Conservation (phyloP, 257 asterid species). For the Petunia secreta region DNA sequence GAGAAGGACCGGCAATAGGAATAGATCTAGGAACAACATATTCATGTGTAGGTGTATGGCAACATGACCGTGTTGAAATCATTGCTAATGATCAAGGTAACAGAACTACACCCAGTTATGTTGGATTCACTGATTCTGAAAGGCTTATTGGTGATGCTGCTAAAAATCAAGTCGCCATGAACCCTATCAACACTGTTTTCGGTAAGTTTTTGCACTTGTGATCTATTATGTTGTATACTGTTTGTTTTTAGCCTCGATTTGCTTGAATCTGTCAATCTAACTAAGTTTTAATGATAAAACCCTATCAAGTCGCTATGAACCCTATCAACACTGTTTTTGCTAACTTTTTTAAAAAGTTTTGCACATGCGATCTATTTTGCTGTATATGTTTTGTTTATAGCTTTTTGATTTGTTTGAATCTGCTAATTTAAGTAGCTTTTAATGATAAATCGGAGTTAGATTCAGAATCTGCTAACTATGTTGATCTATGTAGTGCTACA, state of each 20-base stretch:
- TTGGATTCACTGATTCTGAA: conserved; percentile 44
- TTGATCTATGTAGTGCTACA: no score
- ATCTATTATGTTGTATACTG: neutral
- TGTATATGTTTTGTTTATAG: no score
- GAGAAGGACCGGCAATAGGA: conserved; percentile 26
- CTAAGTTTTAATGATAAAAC: no score
- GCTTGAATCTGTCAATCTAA: no score
- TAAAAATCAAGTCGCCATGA: conserved; percentile 37
- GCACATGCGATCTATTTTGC: neutral
- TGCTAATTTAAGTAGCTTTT: no score
- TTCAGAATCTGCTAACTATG: no score
- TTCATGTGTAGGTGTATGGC: conserved; percentile 21
- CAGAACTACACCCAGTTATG: conserved; percentile 41
- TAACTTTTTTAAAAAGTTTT: neutral
- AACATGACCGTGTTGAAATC: conserved; percentile 23
- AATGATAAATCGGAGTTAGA: no score
- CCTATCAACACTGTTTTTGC: conserved; percentile 22
- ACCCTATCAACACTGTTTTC: conserved; percentile 21
- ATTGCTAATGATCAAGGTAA: conserved; percentile 22
- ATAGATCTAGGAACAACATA: conserved; percentile 17
- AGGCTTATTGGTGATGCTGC: conserved; percentile 49
- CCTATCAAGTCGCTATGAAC: conserved; percentile 30
- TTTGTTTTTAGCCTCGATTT: no score
- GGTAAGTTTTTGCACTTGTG: neutral
- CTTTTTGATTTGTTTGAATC: no score